Evolutionary conservation across 441 rosid genomes (phyloP), one percentile per base, ranked within the genome.

Genomic region (Populus trichocarpa): DNA sequence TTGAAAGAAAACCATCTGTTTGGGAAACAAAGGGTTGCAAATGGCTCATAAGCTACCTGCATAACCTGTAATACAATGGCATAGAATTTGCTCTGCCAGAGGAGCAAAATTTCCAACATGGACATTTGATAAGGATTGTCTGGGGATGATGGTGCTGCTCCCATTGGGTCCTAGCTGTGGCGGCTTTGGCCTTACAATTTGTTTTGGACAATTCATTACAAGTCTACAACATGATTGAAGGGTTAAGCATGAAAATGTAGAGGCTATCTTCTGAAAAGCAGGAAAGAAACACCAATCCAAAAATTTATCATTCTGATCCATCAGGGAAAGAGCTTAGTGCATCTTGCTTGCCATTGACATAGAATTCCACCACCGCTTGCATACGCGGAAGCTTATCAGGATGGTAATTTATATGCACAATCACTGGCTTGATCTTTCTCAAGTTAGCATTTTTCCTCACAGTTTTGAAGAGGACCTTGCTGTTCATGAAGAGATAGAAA

Each of bases 381-480:
- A 93, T 93, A 80, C 97, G 85, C 10, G 88, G 86, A 80, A 92
- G 88, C 87, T 96, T 96, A 87, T 96, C 99, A 0, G 98, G 97
- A 87, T 96, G 99, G 82, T 96, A 93, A 80, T 95, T 95, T 65
- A 92, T 83, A 81, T 93, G 99, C 77, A 93, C 83, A 76, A 92
- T 88, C 74, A 95, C 97, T 0, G 98, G 98, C 86, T 87, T 93
- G 80, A 92, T 69, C 91, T 88, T 90, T 79, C 86, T 92, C 64
- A 92, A 80, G 0, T 86, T 90, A 26, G 80, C 84, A 83, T 90
- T 82, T 84, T 91, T 90, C 81, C 99, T 87, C 40, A 91, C 93
- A 10, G 87, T 92, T 88, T 94, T 96, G 90, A 94, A 96, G 78
- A 94, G 95, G 68, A 94, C 92, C 82, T 96, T 94, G 79, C 99